Evolutionary conservation across 257 asterid species (phyloP), one percentile per base, ranked within the genome.

Genomic region (Misopates orontium): DNA sequence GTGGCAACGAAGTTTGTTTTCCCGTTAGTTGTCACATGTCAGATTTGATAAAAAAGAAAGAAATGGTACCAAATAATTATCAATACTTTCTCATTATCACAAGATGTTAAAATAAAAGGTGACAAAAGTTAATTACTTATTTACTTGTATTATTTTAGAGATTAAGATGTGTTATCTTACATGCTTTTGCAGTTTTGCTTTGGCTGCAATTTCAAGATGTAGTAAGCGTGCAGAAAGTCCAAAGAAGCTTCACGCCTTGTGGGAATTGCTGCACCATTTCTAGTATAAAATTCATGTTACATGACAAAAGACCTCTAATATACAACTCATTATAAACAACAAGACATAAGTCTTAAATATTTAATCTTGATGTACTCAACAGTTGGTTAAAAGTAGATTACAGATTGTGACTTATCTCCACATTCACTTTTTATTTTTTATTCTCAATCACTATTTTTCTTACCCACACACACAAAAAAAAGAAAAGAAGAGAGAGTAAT

Each of bases 141-240:
- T n/a, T n/a, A n/a, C n/a, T n/a, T n/a, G n/a, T n/a, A n/a, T n/a
- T n/a, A n/a, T n/a, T n/a, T n/a, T n/a, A n/a, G 36, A 28, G 36
- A 28, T 28, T 2, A 28, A 2, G 36, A 28, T 28, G 7, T 28
- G 36, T 28, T 18, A 36, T 36, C 64, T 20, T 36, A 28, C 11
- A 1, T 19, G 9, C 40, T 63, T 63, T 63, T 45, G 53, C 18
- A 69, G 39, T 55, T 62, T 63, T 63, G 36, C 19, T 42, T 12
- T 4, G 23, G 54, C 44, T 40, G 41, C 56, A 69, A 56, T 68
- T 68, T 56, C 74, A 52, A 69, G 62, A 70, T 63, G 51, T 52
- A 28, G 3, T 28, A 28, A 28, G 36, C 36, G 36, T 52, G 69
- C 56, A 57, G 56, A 69, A 63, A 63, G 60, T 63, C 45, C 56